Conservation (phyloP, 2,329 filamentous ascomycete genomes). For the Aureobasidium sp. region DNA sequence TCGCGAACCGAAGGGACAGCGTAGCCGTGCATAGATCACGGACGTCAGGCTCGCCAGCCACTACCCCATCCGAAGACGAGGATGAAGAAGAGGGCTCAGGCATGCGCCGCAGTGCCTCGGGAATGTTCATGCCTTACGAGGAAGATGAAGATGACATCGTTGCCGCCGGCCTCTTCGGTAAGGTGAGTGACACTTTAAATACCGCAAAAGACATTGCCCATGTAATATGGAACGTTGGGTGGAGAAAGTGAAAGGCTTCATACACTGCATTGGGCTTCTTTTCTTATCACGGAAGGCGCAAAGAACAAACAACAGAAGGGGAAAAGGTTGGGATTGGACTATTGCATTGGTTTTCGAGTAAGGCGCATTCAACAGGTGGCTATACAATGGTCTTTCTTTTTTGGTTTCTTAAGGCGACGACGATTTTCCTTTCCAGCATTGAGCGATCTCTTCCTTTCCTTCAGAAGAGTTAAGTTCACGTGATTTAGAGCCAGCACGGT, state of each 20-base stretch:
- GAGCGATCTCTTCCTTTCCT: conserved; percentile 3
- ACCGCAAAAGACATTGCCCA: conserved; percentile 56
- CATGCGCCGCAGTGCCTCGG: conserved; percentile 73
- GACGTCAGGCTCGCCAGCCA: conserved; percentile 16
- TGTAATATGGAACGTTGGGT: conserved; percentile 59
- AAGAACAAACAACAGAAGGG: neutral
- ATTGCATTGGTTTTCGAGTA: conserved; percentile 3
- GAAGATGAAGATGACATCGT: conserved; percentile 56
- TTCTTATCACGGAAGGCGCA: neutral
- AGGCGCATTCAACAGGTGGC: conserved; percentile 7
- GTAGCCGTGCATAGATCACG: conserved; percentile 23
- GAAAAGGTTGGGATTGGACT: neutral
- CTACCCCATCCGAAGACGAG: conserved; percentile 35
- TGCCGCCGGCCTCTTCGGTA: conserved; percentile 58
- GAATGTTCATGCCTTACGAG: conserved; percentile 86
- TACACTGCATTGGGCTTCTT: neutral
- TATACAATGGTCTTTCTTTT: neutral
- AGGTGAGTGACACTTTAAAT: conserved; percentile 69
- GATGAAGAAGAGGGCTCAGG: conserved; percentile 34
- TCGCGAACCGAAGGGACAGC: conserved; percentile 26
- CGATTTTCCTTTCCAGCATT: neutral
- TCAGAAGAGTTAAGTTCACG: neutral
- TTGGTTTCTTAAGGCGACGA: neutral
- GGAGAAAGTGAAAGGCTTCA: conserved; percentile 39
- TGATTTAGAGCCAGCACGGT: neutral